Evolutionary conservation across 1,139 yeast species (phyloP), one percentile per base, ranked within the genome.

Genomic region (Candida sp.): DNA sequence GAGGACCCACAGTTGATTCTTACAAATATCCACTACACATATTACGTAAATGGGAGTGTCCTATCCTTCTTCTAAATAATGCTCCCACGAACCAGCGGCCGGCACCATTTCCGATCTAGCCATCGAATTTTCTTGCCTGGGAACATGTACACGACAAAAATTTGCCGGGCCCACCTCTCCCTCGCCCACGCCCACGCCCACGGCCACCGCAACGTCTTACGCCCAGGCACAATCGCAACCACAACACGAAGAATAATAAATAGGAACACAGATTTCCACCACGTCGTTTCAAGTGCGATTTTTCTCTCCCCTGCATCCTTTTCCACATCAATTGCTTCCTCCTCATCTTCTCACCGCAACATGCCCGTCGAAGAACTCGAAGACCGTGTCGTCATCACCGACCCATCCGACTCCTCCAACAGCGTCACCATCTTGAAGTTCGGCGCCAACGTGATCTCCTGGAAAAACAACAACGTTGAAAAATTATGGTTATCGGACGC

Each of bases 381-480:
- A 39, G 81, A 80, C 51, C 80, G 78, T 54, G 94, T 91, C 32
- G 72, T 84, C 4, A 60, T 92, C 41, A 77, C 85, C 5, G 85
- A 78, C 56, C 87, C 89, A 33, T 62, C 67, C 2, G 77, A 83
- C 60, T 69, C 81, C 7, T 62, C 71, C 45, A 81, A 96, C 33
- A 66, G 73, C 22, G 92, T 84, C 22, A 80, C 84, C 47, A 80
- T 94, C 54, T 81, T 93, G 52, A 87, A 88, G 59, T 90, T 82
- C 61, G 99, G 99, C 41, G 99, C 98, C 49, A 90, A 94, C 26
- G 85, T 92, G 7, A 70, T 83, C 34, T 90, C 97, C 1, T 94
- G 98, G 98, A 81, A 77, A 52, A 55, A 62, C 44, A 72, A 81
- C 33, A 91, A 88, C 30, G 69, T 73, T 47, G 98, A 94, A 67